Evolutionary conservation across 371 early-diverging fungal species (phyloP).

Genomic region (Mortierella sp.): DNA sequence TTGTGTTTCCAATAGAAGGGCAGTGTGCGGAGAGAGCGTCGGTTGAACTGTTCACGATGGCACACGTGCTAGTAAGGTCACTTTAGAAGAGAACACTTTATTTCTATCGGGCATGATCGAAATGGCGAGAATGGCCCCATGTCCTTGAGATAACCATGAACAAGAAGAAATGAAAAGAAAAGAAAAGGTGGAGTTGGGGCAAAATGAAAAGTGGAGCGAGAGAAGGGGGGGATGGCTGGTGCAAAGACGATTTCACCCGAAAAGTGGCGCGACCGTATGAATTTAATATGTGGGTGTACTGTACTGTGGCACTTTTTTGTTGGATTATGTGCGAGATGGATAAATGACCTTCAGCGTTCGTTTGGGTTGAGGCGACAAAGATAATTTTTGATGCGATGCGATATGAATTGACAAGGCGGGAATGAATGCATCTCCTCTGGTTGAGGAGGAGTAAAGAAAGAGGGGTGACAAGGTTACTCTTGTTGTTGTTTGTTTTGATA

Average conservation of each 20-base stretch:
- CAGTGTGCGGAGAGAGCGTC: neutral
- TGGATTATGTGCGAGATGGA: neutral
- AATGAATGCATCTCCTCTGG: neutral
- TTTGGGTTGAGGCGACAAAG: neutral
- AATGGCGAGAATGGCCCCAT: too few relatives aligned
- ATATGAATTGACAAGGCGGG: neutral
- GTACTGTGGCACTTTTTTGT: neutral
- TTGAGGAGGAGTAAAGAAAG: neutral
- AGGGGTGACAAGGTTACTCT: neutral
- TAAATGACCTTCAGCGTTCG: neutral
- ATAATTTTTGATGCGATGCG: neutral
- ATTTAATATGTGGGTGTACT: neutral
- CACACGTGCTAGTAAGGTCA: neutral
- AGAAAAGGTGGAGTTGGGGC: neutral
- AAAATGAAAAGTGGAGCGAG: neutral
- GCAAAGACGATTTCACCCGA: conserved; percentile 10
- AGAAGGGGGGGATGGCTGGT: neutral
- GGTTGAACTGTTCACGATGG: neutral
- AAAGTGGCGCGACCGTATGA: neutral
- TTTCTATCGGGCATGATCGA: neutral
- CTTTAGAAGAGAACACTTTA: neutral
- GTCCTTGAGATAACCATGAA: neutral
- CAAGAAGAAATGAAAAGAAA: neutral
- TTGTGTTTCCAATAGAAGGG: neutral
- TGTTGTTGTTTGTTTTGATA: neutral